These are phyloP conservation scores for Daldinia vernicosa DNA, from an alignment of 495 filamentous ascomycete genomes.

Conservation along the genomic window DNA sequence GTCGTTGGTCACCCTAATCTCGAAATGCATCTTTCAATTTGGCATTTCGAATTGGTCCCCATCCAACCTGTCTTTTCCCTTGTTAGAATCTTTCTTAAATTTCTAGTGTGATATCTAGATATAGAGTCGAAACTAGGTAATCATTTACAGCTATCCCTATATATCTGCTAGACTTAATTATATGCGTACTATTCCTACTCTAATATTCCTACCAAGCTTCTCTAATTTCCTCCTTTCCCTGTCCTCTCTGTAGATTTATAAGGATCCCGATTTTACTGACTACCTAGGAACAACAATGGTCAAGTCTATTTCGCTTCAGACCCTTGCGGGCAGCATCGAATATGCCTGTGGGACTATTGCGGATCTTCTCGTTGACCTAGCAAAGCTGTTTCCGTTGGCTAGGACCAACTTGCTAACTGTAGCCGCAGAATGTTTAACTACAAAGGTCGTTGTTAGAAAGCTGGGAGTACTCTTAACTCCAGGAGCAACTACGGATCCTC, in stretches of 20 bases:
- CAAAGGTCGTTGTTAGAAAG: constrained; percentile 20
- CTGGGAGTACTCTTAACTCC: constrained; percentile 11
- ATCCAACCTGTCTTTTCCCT: background rate
- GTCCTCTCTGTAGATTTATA: background rate
- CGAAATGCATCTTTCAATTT: background rate
- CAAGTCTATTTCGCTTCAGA: constrained; percentile 17
- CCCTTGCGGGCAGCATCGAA: constrained; percentile 19
- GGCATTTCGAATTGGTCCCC: background rate
- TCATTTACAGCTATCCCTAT: background rate
- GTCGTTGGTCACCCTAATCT: background rate
- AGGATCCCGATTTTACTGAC: background rate
- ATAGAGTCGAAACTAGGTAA: background rate
- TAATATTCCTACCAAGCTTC: background rate
- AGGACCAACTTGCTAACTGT: constrained; percentile 25
- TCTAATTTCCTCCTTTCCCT: background rate
- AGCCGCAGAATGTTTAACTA: constrained; percentile 29
- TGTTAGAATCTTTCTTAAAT: background rate
- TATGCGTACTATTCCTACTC: background rate
- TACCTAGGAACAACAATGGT: constrained; percentile 14
- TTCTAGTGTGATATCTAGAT: background rate
- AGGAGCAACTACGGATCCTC: background rate
- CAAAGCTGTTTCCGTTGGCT: constrained; percentile 13
- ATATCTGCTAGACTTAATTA: background rate
- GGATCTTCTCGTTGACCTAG: constrained; percentile 12
- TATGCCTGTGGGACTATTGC: constrained; percentile 28